A percentile compares a stretch with the other conserved stretches of the same genome.
phyloP scores from a whole-genome alignment of 257 asterid genomes.

The Fraxinus anomala region DNA sequence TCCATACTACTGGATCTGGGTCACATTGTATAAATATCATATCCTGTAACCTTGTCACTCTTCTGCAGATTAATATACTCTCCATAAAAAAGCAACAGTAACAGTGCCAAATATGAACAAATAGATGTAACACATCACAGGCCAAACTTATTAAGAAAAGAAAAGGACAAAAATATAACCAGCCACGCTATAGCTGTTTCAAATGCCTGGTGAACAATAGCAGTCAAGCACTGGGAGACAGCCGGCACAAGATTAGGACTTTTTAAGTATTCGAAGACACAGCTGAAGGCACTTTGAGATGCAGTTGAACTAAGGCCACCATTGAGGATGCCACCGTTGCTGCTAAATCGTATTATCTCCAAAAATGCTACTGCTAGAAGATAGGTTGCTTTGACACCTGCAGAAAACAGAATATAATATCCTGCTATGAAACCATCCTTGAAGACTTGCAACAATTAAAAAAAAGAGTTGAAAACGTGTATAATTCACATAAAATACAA shows the following conservation, averaged over 20 bases:
- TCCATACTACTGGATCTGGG: too few relatives aligned
- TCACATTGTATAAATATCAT: too few relatives aligned
- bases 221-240: constrained; percentile 94
- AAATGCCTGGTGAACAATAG: constrained; percentile 85
- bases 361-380: constrained; percentile 94
- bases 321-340: constrained; percentile 97
- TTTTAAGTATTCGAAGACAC: constrained; percentile 91
- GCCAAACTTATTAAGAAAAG: neutral
- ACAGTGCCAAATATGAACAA: neutral
- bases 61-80: neutral
- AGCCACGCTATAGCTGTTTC: constrained; percentile 88
- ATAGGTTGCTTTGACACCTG: constrained; percentile 99
- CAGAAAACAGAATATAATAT: constrained; percentile 35
- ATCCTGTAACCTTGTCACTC: neutral
- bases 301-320: constrained; percentile 65
- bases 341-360: constrained; percentile 94
- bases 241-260: constrained; percentile 94
- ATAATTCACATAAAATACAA: neutral
- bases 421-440: constrained; percentile 20
- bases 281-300: constrained; percentile 92
- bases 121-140: neutral
- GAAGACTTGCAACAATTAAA: constrained; percentile 20
- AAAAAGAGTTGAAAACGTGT: neutral
- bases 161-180: constrained; percentile 49
- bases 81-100: neutral